phyloP scores from a whole-genome alignment of 768 basidiomycete genomes.

The Collybiopsis confluens region DNA sequence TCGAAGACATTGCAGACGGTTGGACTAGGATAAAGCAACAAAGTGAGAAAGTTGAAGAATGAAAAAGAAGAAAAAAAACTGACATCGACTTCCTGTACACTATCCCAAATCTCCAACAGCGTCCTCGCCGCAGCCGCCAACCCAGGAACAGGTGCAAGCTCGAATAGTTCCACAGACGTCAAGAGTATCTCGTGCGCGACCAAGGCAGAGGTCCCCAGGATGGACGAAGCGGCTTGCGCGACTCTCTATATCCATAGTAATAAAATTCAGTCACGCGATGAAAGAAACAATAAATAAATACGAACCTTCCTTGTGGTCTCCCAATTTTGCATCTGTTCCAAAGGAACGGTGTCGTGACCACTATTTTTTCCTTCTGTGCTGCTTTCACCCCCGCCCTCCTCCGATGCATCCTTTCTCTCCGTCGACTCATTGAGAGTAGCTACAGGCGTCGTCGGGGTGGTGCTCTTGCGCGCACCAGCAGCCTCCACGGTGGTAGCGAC shows the following conservation, averaged over 20 bases:
- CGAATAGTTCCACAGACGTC: constrained; percentile 29
- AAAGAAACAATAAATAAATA: not conserved
- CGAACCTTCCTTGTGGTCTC: not conserved
- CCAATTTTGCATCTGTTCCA: constrained; percentile 3
- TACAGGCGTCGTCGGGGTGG: too few relatives aligned
- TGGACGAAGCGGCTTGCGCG: constrained; percentile 22
- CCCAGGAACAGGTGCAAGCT: constrained; percentile 49
- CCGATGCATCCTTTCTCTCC: too few relatives aligned
- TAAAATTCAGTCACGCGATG: not conserved
- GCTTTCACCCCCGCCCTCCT: too few relatives aligned
- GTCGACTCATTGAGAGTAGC: too few relatives aligned
- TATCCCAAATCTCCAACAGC: constrained; percentile 54
- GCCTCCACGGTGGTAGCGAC: too few relatives aligned
- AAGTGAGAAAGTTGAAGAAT: too few relatives aligned
- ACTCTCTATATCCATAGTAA: constrained; percentile 22
- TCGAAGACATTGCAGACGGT: constrained; percentile 63
- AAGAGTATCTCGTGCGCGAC: constrained; percentile 33
- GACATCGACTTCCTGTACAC: constrained; percentile 53
- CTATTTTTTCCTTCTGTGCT: not conserved
- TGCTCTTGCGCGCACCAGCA: too few relatives aligned
- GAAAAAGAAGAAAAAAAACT: constrained; percentile 17
- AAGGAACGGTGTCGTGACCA: not conserved
- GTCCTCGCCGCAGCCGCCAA: constrained; percentile 41
- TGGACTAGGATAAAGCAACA: constrained; percentile 39
- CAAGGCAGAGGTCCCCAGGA: constrained; percentile 25